phyloP scores from a whole-genome alignment of 106 monocot genomes.

The Platanthera guangdongensis region DNA sequence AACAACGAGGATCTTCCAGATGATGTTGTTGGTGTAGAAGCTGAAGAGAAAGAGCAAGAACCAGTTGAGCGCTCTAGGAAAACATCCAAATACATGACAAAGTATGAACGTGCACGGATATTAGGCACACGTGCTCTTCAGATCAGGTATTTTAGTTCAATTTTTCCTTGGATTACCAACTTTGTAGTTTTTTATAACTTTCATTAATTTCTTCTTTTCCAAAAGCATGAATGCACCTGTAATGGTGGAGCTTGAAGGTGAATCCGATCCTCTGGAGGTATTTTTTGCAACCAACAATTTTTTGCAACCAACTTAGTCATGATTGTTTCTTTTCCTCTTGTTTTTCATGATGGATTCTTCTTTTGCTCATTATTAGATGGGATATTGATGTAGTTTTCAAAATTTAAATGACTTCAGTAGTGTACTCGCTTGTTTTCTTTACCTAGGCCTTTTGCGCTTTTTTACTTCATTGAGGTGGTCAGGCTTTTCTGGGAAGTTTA shows the following conservation, averaged over 20 bases:
- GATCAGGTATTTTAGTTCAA: conserved; percentile 40
- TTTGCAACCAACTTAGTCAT: background rate
- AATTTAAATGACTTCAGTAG: too few relatives aligned
- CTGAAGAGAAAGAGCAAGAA: conserved; percentile 50
- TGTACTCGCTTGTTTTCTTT: too few relatives aligned
- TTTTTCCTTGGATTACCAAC: background rate
- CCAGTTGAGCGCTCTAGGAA: conserved; percentile 36
- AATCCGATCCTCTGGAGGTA: conserved; percentile 70
- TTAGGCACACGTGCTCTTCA: conserved; percentile 76
- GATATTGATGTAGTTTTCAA: background rate
- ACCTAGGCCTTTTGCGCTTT: too few relatives aligned
- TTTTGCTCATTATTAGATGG: background rate
- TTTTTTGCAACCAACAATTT: background rate
- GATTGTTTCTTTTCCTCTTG: background rate
- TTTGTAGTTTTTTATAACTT: background rate
- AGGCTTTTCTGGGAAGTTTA: too few relatives aligned
- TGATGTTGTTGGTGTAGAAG: conserved; percentile 47
- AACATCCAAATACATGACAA: conserved; percentile 81
- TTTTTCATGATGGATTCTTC: background rate
- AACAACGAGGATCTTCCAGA: conserved; percentile 72
- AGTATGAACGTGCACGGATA: conserved; percentile 74
- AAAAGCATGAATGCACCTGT: conserved; percentile 86
- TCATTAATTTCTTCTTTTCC: background rate
- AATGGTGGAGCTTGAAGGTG: conserved; percentile 83
- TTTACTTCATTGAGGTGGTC: too few relatives aligned